These are phyloP conservation scores for Lactifluus hygrophoroides DNA, from an alignment of 768 basidiomycete species.

Conservation along the genomic window DNA sequence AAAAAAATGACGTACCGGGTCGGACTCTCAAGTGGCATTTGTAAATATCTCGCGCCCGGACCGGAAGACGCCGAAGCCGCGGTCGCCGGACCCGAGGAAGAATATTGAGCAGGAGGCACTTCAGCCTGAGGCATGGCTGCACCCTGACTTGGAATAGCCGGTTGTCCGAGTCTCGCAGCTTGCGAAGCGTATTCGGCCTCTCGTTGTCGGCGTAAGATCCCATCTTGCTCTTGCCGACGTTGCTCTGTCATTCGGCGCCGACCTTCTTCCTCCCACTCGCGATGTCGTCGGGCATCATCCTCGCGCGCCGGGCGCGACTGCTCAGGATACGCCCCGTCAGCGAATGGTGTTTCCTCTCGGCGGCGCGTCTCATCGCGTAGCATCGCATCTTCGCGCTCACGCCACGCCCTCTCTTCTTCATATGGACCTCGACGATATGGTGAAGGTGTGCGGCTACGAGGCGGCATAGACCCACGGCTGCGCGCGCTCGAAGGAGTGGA, in stretches of 20 bases:
- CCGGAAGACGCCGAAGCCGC: conserved; percentile 1
- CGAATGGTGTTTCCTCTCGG: not conserved
- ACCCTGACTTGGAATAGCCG: conserved; percentile 30
- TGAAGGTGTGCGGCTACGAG: conserved; percentile 14
- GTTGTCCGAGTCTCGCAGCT: conserved; percentile 22
- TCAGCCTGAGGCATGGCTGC: conserved; percentile 24
- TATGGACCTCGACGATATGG: conserved; percentile 21
- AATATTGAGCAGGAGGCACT: conserved; percentile 18
- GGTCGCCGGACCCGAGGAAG: not conserved
- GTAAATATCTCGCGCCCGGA: conserved; percentile 18
- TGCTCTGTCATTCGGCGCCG: conserved; percentile 34
- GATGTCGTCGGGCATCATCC: conserved; percentile 23
- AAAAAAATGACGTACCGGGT: conserved; percentile 22
- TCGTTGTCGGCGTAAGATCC: conserved; percentile 47
- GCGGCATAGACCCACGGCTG: conserved; percentile 10
- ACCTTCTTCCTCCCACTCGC: conserved; percentile 23
- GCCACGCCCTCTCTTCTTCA: conserved; percentile 32
- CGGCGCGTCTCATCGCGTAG: conserved; percentile 13
- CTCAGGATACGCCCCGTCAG: not conserved
- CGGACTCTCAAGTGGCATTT: conserved; percentile 60
- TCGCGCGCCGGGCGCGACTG: conserved; percentile 4
- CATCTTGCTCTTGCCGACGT: conserved; percentile 46
- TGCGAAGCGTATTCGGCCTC: conserved; percentile 33
- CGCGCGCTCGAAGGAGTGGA: conserved; percentile 21
- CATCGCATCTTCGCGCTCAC: conserved; percentile 31